Conservation (phyloP, 176 grass and related monocot genomes). For the sorghum (Sorghum bicolor) region Sorghum_bicolor_NCBIv3 NC_012878.2:58965501-58966000, state of each 20-base stretch:
- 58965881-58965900: background rate
- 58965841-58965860: background rate
- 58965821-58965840: background rate
- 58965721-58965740: background rate
- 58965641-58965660: background rate
- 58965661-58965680: background rate
- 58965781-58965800: background rate
- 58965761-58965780: background rate
- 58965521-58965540: background rate
- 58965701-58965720: background rate
- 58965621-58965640: background rate
- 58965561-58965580: background rate
- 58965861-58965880: background rate
- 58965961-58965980: constrained; percentile 11
- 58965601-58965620: background rate
- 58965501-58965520: background rate
- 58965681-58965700: background rate
- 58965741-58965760: background rate
- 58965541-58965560: background rate
- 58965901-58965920: background rate
- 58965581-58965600: background rate
- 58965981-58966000: background rate
- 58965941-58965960: constrained; percentile 19
- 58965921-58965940: background rate
- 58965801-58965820: background rate